Conservation (phyloP, 805 yeast genomes). For the Kodamaea kaohsiungensis region DNA sequence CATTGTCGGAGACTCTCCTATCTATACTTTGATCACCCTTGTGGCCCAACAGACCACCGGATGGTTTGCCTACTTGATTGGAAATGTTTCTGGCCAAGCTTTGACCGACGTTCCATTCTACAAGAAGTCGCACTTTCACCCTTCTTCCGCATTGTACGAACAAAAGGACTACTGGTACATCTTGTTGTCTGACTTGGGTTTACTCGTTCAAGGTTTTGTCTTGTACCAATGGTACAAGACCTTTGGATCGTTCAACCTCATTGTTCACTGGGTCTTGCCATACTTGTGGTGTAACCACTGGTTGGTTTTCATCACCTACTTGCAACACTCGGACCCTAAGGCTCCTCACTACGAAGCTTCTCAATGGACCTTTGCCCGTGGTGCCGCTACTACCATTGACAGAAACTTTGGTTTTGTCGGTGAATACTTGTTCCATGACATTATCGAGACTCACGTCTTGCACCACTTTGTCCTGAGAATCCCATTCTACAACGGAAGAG, state of each 20-base stretch:
- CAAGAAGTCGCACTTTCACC: slow-evolving; percentile 54
- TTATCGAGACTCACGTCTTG: slow-evolving; percentile 58
- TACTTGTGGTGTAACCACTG: slow-evolving; percentile 63
- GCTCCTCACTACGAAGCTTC: slow-evolving; percentile 58
- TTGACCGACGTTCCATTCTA: slow-evolving; percentile 40
- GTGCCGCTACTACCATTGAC: slow-evolving; percentile 68
- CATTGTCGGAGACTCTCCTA: slow-evolving; percentile 56
- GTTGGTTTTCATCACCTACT: slow-evolving; percentile 62
- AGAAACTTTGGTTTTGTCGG: slow-evolving; percentile 63
- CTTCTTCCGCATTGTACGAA: slow-evolving; percentile 56
- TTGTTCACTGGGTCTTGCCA: slow-evolving; percentile 59
- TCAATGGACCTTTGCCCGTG: slow-evolving; percentile 65
- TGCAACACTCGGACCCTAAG: slow-evolving; percentile 61
- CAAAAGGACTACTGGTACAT: slow-evolving; percentile 55
- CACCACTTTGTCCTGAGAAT: slow-evolving; percentile 58
- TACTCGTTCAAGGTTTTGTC: slow-evolving; percentile 41
- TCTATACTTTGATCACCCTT: slow-evolving; percentile 42
- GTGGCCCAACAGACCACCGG: slow-evolving; percentile 60
- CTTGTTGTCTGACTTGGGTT: slow-evolving; percentile 57
- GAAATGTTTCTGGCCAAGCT: slow-evolving; percentile 54
- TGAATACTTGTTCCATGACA: slow-evolving; percentile 56
- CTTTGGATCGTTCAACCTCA: slow-evolving; percentile 51
- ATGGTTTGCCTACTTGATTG: slow-evolving; percentile 48
- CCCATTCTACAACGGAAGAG: slow-evolving; percentile 57
- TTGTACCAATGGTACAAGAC: slow-evolving; percentile 54